Evolutionary conservation across 129 eudicot species (phyloP).

Genomic region (Apium graveolens): DNA sequence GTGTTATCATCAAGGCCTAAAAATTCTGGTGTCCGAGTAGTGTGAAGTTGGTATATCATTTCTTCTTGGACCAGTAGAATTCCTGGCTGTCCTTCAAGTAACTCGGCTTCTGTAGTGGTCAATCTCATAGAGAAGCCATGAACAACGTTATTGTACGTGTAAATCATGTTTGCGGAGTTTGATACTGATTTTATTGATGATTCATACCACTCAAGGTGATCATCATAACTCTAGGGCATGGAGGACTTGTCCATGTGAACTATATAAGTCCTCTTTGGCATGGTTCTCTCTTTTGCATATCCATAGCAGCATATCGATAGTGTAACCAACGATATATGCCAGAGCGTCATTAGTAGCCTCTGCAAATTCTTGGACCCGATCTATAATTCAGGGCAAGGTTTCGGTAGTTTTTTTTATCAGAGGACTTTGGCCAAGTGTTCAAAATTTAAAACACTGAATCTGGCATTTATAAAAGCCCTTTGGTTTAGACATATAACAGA

Average conservation of each 20-base stretch:
- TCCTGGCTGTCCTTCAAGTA: constrained; percentile 43
- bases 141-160: constrained; percentile 51
- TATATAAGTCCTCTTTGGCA: constrained; percentile 40
- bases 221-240: constrained; percentile 42
- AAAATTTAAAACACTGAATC: not conserved
- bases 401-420: no score
- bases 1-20: constrained; percentile 40
- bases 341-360: constrained; percentile 10
- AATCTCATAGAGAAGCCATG: constrained; percentile 62
- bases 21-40: constrained; percentile 67
- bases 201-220: constrained; percentile 58
- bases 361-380: not conserved
- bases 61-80: constrained; percentile 50
- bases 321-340: constrained; percentile 18
- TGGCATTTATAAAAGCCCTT: constrained; percentile 9
- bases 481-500: no score
- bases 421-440: not conserved
- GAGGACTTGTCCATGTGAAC: constrained; percentile 62
- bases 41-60: constrained; percentile 51
- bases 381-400: not conserved
- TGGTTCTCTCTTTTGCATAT: constrained; percentile 20
- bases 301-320: constrained; percentile 18
- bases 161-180: constrained; percentile 39
- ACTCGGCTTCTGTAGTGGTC: constrained; percentile 38
- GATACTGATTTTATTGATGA: constrained; percentile 47